These are phyloP conservation scores for Bolboschoenus planiculmis DNA, from an alignment of 176 grass and related monocot genomes.

Conservation along the genomic window DNA sequence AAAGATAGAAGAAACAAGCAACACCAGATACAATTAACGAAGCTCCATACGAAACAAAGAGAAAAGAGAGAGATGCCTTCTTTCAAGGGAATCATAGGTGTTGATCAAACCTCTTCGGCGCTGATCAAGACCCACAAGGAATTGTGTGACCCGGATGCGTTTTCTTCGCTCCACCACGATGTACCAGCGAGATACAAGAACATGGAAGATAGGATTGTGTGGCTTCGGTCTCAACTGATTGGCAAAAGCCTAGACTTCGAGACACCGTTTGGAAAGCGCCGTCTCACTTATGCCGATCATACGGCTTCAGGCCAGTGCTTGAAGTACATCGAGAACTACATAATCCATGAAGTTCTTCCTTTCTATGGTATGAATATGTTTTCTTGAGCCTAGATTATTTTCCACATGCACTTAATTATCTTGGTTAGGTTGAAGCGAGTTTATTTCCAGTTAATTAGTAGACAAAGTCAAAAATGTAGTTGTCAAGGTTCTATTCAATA, in stretches of 20 bases:
- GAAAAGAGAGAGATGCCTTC: constrained; percentile 10
- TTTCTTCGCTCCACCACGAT: background rate
- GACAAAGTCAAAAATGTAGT: background rate
- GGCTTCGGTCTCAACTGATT: constrained; percentile 64
- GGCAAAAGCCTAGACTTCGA: constrained; percentile 46
- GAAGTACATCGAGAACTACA: constrained; percentile 62
- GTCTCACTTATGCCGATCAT: constrained; percentile 66
- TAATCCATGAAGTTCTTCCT: constrained; percentile 63
- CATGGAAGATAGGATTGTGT: constrained; percentile 38
- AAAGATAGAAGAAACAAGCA: too few species aligned
- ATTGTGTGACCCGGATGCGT: background rate
- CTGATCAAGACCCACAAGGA: background rate
- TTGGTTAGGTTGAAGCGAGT: background rate
- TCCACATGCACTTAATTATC: background rate
- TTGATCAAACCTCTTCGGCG: background rate
- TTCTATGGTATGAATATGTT: constrained; percentile 43
- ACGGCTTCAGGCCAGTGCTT: constrained; percentile 65
- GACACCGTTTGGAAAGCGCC: constrained; percentile 58
- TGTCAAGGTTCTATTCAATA: background rate
- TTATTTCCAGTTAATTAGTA: background rate
- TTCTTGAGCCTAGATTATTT: background rate
- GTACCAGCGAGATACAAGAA: background rate
- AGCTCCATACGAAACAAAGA: too few species aligned
- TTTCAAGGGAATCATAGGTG: background rate
- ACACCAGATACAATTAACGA: too few species aligned